Evolutionary conservation across 306 rosid genomes (phyloP).

Genomic region (Crotalaria pallida): DNA sequence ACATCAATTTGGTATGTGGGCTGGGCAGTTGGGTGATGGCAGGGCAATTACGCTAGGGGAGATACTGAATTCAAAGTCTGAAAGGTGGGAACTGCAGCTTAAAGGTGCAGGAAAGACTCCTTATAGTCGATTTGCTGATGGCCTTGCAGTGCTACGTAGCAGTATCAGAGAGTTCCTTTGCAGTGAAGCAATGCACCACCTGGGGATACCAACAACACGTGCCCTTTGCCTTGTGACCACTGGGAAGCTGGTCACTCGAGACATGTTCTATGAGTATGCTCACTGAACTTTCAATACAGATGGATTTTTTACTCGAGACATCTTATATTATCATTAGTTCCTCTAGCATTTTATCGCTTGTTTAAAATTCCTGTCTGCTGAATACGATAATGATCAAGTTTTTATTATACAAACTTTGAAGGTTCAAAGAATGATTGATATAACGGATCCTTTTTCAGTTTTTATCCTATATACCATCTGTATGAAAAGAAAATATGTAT

Average conservation of each 20-base stretch:
- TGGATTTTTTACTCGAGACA: not conserved
- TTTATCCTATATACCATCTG: not conserved
- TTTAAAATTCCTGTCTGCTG: not conserved
- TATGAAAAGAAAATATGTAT: not conserved
- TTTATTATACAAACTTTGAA: not conserved
- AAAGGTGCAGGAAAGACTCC: constrained; percentile 99
- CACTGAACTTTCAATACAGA: not conserved
- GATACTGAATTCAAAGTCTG: constrained; percentile 66
- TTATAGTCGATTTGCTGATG: constrained; percentile 95
- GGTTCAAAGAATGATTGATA: constrained; percentile 8
- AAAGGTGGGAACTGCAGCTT: constrained; percentile 96
- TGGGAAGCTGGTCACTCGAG: constrained; percentile 79
- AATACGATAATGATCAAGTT: not conserved
- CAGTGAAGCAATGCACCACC: constrained; percentile 96
- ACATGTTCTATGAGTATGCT: constrained; percentile 95
- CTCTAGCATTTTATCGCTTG: constrained; percentile 5
- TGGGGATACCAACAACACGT: constrained; percentile 95
- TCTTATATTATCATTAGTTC: not conserved
- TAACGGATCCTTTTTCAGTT: not conserved
- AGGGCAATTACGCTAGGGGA: constrained; percentile 95
- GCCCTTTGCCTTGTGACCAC: constrained; percentile 88
- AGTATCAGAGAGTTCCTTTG: constrained; percentile 96
- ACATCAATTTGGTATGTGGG: constrained; percentile 99
- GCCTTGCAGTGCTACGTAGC: constrained; percentile 98
- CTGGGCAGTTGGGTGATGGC: constrained; percentile 99